These are phyloP conservation scores for Saccharum hybrid DNA, from an alignment of 202 grass and related monocot genomes.

Conservation along the genomic window DNA sequence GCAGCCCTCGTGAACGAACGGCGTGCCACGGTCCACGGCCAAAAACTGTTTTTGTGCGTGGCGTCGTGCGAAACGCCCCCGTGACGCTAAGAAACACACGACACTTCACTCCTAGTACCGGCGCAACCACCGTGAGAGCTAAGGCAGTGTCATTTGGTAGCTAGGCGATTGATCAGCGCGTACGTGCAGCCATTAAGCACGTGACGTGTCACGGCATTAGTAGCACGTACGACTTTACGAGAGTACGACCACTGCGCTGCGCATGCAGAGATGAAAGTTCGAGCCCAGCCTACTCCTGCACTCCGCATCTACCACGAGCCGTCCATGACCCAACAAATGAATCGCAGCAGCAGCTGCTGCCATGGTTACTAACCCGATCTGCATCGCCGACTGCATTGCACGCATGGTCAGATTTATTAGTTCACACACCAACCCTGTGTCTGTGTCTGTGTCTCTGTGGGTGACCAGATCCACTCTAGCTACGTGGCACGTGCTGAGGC, in stretches of 20 bases:
- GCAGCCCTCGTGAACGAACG: neutral
- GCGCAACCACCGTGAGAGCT: neutral
- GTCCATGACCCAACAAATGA: neutral
- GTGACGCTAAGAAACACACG: neutral
- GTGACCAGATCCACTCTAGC: constrained; percentile 28
- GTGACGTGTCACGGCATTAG: neutral
- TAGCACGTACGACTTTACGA: neutral
- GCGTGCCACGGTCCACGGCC: too few species aligned
- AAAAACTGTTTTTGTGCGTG: neutral
- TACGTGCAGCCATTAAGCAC: neutral
- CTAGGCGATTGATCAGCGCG: too few species aligned
- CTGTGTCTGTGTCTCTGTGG: neutral
- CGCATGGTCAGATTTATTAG: constrained; percentile 44
- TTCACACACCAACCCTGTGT: constrained; percentile 2
- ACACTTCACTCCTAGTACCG: neutral
- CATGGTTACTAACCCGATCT: too few species aligned
- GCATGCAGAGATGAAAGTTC: neutral
- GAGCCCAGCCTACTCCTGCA: neutral
- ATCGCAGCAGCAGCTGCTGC: neutral
- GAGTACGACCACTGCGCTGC: neutral
- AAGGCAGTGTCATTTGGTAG: neutral
- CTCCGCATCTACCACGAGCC: neutral
- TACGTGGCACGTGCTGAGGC: neutral
- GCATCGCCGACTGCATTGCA: neutral
- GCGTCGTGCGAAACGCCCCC: neutral